Evolutionary conservation across 768 basidiomycete species (phyloP).

Genomic region (Agaricus bisporus): DNA sequence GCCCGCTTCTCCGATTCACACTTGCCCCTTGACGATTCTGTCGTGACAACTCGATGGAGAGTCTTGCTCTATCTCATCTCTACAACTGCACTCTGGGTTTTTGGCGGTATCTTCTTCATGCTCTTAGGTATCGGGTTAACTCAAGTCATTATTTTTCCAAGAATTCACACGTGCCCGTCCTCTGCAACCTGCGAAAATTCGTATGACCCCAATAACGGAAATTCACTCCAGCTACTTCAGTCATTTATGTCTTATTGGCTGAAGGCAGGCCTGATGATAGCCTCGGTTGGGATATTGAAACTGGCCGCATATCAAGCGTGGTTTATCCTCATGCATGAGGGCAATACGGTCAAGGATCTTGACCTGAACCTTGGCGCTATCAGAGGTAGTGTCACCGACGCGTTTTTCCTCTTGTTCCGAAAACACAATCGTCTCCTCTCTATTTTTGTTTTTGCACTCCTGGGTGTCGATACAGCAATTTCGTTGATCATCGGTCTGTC

Average conservation of each 20-base stretch:
- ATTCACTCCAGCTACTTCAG: constrained; percentile 12
- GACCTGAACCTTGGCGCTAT: constrained; percentile 14
- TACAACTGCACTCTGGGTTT: constrained; percentile 6
- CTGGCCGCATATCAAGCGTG: constrained; percentile 15
- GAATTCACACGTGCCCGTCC: constrained; percentile 11
- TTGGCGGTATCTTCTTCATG: constrained; percentile 9
- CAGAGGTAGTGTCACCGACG: constrained; percentile 12
- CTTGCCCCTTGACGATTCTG: too few species aligned
- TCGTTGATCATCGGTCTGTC: constrained; percentile 12
- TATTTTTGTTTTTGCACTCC: constrained; percentile 7
- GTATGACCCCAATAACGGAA: constrained; percentile 11
- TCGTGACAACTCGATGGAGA: not conserved
- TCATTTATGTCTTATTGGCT: constrained; percentile 15
- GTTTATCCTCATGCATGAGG: constrained; percentile 14
- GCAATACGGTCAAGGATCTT: constrained; percentile 14
- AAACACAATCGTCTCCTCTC: constrained; percentile 11
- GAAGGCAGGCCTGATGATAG: constrained; percentile 10
- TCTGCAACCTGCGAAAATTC: constrained; percentile 8
- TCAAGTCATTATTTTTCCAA: constrained; percentile 7
- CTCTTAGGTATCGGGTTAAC: constrained; percentile 11
- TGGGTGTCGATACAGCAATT: constrained; percentile 8
- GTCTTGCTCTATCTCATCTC: not conserved
- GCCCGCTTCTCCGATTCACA: not conserved
- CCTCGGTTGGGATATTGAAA: constrained; percentile 10
- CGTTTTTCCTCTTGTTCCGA: constrained; percentile 6